Percentiles rank a stretch among this genome's conserved stretches.
Conservation (phyloP, 2,329 filamentous ascomycete genomes). For the Malbranchea cinnamomea region DNA sequence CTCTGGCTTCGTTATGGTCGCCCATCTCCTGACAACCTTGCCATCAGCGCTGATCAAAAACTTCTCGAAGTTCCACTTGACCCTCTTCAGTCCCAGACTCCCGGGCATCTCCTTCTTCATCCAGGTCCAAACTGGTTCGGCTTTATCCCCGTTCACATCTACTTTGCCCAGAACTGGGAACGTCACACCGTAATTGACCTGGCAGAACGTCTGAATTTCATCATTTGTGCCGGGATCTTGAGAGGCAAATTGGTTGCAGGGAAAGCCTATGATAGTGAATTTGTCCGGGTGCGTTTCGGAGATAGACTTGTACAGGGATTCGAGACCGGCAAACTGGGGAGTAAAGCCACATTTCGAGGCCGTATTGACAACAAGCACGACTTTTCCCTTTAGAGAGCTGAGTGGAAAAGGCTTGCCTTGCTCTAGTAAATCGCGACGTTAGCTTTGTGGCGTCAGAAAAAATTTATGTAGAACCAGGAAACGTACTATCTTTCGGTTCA, state of each 20-base stretch:
- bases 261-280: slow-evolving; percentile 85
- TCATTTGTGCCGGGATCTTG: slow-evolving; percentile 80
- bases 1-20: slow-evolving; percentile 77
- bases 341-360: slow-evolving; percentile 99
- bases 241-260: slow-evolving; percentile 90
- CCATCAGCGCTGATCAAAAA: slow-evolving; percentile 81
- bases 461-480: too few species aligned
- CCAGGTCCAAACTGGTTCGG: slow-evolving; percentile 67
- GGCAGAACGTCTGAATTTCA: slow-evolving; percentile 72
- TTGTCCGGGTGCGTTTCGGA: slow-evolving; percentile 54
- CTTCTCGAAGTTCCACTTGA: slow-evolving; percentile 99
- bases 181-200: slow-evolving; percentile 81
- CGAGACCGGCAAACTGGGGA: slow-evolving; percentile 80
- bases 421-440: slow-evolving; percentile 40
- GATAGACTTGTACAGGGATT: slow-evolving; percentile 73
- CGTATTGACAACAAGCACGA: slow-evolving; percentile 92
- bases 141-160: slow-evolving; percentile 78
- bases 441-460: too few species aligned
- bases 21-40: slow-evolving; percentile 72
- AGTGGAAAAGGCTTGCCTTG: slow-evolving; percentile 60
- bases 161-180: slow-evolving; percentile 89
- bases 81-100: slow-evolving; percentile 68
- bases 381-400: slow-evolving; percentile 67
- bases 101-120: slow-evolving; percentile 59
- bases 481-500: slow-evolving; percentile 42